Percentiles rank a stretch among this genome's conserved stretches.
phyloP scores from a whole-genome alignment of 2,329 filamentous ascomycete species.

The Cercospora citrullina region DNA sequence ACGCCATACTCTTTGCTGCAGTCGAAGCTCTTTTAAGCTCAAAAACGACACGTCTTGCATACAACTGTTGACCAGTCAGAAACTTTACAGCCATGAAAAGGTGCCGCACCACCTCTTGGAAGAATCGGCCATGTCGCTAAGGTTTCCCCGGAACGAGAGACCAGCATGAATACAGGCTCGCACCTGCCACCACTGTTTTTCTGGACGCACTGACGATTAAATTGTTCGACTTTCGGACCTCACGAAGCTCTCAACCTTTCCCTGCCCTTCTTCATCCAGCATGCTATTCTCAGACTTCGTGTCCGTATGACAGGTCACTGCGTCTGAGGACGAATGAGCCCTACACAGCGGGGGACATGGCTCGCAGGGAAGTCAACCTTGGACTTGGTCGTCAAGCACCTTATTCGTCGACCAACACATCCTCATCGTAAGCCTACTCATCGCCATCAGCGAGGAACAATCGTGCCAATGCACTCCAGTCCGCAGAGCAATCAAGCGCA shows the following conservation, averaged over 20 bases:
- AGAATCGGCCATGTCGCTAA: not conserved
- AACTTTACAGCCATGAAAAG: not conserved
- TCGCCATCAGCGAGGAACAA: not conserved
- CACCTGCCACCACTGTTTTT: not conserved
- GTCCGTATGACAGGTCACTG: not conserved
- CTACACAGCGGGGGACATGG: not conserved
- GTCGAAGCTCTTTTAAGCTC: not conserved
- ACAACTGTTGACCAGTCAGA: not conserved
- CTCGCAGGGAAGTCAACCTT: not conserved
- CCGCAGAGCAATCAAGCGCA: not conserved
- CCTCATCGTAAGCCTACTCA: not conserved
- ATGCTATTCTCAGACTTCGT: not conserved
- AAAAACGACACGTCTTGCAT: not conserved
- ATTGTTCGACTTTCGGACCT: not conserved
- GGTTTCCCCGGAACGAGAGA: not conserved
- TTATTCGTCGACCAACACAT: not conserved
- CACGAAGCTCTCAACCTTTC: not conserved
- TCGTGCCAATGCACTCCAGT: not conserved
- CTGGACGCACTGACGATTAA: not conserved
- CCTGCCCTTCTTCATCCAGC: not conserved
- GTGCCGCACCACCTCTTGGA: not conserved
- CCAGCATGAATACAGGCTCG: not conserved
- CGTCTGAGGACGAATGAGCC: not conserved
- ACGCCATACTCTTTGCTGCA: not conserved
- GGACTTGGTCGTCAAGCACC: not conserved